Base-by-base conservation (phyloP, 192 early-diverging fungal genomes). In the Chytriomyces hyalinus region DNA sequence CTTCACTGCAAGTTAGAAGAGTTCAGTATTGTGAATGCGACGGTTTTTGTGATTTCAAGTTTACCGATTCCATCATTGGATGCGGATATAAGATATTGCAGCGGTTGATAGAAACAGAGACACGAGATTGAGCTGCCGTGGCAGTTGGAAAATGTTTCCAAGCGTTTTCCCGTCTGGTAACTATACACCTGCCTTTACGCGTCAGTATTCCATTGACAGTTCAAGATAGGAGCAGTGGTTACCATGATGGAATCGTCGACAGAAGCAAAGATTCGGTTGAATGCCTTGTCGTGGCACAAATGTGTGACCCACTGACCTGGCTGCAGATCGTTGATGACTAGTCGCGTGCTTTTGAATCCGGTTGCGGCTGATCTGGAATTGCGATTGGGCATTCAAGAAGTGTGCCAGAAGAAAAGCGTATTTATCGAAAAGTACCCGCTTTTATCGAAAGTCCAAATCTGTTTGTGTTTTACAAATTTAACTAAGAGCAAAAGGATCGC, bases 61-160 rank as follows among this genome's bases (percentile, higher is more conserved):
- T 76, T 49, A 87, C 85, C 84, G 6, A 84, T 85, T 20, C 79
- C 63, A 73, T 88, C 87, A 44, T 79, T 69, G 5, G 86, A 88
- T 28, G 76, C 87, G 4, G 87, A 84, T 28, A 88, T 82, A 20
- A 80, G 67, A 48, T 80, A 85, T 48, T 81, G 80, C 5, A 84
- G 67, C 6, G 70, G 79, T 65, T 83, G 80, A 69, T 79, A 83
- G 22, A 84, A 76, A 5, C 63, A 17, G 76, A 88, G 77, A 15
- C 79, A 73, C 6, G 83, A 75, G 43, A 88, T 88, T 5, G 84
- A 80, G 17, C 72, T 81, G 17, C 78, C 79, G 61, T 88, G 87
- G 7, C 82, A 67, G n/a, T 77, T 72, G 3, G 45, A 6, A 24
- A 88, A n/a, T 6, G 70, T 66, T 47, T 87, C 80, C 3, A 87